phyloP scores from a whole-genome alignment of 2,329 filamentous ascomycete species.

The Harringtonia lauricola region DNA sequence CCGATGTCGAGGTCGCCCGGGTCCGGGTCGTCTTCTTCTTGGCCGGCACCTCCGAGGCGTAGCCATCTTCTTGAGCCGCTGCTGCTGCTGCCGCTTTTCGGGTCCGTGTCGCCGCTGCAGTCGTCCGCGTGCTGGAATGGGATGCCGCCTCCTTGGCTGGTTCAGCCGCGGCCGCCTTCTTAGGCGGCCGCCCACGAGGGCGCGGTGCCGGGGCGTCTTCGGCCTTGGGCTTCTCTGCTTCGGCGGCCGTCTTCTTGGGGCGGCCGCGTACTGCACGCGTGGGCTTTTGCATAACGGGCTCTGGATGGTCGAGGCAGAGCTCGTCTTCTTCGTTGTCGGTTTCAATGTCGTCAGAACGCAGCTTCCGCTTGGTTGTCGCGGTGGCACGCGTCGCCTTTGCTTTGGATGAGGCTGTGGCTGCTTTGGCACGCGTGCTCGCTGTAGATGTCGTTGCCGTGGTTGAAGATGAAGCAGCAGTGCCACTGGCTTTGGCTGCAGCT shows the following conservation, averaged over 20 bases:
- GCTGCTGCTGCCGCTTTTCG: conserved; percentile 16
- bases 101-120: conserved; percentile 13
- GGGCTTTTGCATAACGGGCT: conserved; percentile 15
- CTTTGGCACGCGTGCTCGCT: conserved; percentile 28
- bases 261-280: conserved; percentile 34
- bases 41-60: conserved; percentile 15
- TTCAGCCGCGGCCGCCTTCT: conserved; percentile 17
- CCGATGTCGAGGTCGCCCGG: conserved; percentile 13
- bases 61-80: not conserved
- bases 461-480: conserved; percentile 10
- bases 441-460: conserved; percentile 19
- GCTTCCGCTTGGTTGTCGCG: conserved; percentile 38
- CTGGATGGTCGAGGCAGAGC: conserved; percentile 13
- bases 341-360: conserved; percentile 38
- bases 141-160: conserved; percentile 13
- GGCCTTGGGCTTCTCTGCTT: conserved; percentile 24
- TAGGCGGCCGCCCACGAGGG: conserved; percentile 20
- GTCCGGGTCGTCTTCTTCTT: conserved; percentile 24
- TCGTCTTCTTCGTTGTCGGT: conserved; percentile 26
- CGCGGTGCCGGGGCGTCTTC: conserved; percentile 6
- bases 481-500: conserved; percentile 29
- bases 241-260: conserved; percentile 29
- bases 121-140: not conserved
- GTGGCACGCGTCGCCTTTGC: conserved; percentile 29
- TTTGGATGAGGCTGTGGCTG: conserved; percentile 35